Conservation (phyloP, 2,329 filamentous ascomycete species). For the Aspergillus pseudoterreus region DNA sequence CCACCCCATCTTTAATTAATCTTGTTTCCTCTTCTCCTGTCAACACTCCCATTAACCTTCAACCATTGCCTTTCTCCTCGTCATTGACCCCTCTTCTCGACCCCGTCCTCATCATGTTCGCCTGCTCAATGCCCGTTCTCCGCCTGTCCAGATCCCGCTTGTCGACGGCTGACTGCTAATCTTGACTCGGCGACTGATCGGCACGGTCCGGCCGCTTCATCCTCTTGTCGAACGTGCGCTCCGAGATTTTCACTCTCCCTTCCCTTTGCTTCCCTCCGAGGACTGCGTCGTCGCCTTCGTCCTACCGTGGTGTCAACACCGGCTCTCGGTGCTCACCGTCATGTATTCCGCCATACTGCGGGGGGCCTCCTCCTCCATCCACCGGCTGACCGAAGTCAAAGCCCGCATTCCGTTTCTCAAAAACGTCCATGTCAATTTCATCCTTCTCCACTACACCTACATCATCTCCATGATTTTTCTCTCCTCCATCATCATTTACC, state of each 20-base stretch:
- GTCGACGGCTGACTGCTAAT: no score
- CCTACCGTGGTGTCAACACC: background rate
- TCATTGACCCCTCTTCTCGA: no score
- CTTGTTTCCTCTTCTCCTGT: background rate
- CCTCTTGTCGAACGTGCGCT: background rate
- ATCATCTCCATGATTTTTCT: slow-evolving; percentile 70
- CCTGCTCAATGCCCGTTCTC: no score
- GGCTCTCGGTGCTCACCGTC: slow-evolving; percentile 10
- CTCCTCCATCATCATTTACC: slow-evolving; percentile 74
- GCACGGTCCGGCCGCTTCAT: no score
- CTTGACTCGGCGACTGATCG: no score
- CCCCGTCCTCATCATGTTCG: no score
- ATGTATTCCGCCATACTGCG: slow-evolving; percentile 29
- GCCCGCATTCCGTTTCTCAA: slow-evolving; percentile 35
- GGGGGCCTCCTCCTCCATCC: slow-evolving; percentile 3
- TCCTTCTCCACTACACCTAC: slow-evolving; percentile 61
- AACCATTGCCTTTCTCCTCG: no score
- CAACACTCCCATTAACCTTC: no score
- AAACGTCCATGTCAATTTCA: slow-evolving; percentile 42
- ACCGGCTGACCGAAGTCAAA: slow-evolving; percentile 20
- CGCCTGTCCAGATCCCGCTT: no score
- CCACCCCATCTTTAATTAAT: background rate
- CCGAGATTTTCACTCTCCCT: background rate
- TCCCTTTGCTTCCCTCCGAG: background rate
- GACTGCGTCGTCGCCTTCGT: no score